phyloP scores from a whole-genome alignment of 2,329 filamentous ascomycete species.

The Fusarium metavorans region DNA sequence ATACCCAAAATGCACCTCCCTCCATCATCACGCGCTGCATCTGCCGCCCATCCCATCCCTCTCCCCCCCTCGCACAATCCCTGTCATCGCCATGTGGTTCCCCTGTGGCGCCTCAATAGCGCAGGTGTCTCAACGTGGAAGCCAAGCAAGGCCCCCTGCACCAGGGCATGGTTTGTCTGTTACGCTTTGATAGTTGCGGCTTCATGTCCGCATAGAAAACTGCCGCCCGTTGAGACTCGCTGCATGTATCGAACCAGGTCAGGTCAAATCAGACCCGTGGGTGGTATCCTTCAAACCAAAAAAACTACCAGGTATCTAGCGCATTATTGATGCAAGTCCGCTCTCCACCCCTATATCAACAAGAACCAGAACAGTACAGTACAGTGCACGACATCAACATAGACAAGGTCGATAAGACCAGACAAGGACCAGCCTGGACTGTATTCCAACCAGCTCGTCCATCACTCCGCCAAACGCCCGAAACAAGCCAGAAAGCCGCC shows the following conservation, averaged over 20 bases:
- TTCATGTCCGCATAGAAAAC: background rate
- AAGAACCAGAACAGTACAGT: constrained; percentile 5
- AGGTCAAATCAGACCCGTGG: constrained; percentile 1
- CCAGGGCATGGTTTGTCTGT: background rate
- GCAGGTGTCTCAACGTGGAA: constrained; percentile 4
- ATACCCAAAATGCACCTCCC: background rate
- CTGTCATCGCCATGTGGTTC: constrained; percentile 34
- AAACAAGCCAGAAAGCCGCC: constrained; percentile 36
- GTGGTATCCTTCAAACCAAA: constrained; percentile 38
- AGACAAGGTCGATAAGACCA: background rate
- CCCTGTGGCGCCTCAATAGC: constrained; percentile 31
- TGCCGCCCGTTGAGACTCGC: background rate
- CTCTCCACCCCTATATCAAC: constrained; percentile 21
- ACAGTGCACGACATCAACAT: background rate
- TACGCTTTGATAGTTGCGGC: background rate
- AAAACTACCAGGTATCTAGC: constrained; percentile 38
- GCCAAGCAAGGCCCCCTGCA: background rate
- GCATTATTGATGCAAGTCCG: constrained; percentile 14
- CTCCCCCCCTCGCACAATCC: constrained; percentile 22
- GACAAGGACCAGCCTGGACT: constrained; percentile 24
- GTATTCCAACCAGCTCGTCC: constrained; percentile 20
- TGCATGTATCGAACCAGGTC: constrained; percentile 8
- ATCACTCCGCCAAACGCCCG: constrained; percentile 32
- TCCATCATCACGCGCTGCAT: background rate
- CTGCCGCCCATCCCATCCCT: background rate